Evolutionary conservation across 768 basidiomycete species (phyloP).

Genomic region (Sporobolomyces roseus): DNA sequence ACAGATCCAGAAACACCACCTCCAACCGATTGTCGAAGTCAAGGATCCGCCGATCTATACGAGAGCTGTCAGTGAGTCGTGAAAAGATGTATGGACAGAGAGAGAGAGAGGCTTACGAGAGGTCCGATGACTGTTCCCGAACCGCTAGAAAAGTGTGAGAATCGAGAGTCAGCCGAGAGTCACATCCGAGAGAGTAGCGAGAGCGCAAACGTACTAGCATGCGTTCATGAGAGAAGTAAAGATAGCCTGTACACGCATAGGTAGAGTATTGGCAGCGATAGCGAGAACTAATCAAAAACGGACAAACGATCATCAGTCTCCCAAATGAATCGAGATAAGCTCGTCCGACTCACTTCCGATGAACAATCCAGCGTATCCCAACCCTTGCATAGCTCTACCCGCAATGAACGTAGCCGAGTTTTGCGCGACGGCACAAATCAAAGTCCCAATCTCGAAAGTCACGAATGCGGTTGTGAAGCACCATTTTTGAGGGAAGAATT

Average conservation of each 20-base stretch:
- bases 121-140: constrained; percentile 9
- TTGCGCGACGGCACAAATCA: constrained; percentile 24
- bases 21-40: neutral
- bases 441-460: constrained; percentile 18
- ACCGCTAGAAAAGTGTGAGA: no score
- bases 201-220: constrained; percentile 14
- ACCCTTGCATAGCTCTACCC: constrained; percentile 24
- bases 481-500: constrained; percentile 29
- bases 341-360: neutral
- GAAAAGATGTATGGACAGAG: no score
- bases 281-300: constrained; percentile 20
- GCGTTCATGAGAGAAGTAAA: constrained; percentile 20
- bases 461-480: constrained; percentile 5
- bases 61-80: no score
- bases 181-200: no score
- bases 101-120: neutral
- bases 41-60: constrained; percentile 1
- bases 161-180: no score
- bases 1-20: constrained; percentile 35
- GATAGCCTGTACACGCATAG: constrained; percentile 22
- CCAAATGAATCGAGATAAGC: no score
- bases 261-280: constrained; percentile 22
- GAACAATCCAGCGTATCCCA: constrained; percentile 22
- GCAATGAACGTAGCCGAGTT: constrained; percentile 23
- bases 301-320: no score